Percentiles rank a stretch among this genome's conserved stretches.
Evolutionary conservation across 768 basidiomycete genomes (phyloP).

Genomic region (Amanita exitialis): DNA sequence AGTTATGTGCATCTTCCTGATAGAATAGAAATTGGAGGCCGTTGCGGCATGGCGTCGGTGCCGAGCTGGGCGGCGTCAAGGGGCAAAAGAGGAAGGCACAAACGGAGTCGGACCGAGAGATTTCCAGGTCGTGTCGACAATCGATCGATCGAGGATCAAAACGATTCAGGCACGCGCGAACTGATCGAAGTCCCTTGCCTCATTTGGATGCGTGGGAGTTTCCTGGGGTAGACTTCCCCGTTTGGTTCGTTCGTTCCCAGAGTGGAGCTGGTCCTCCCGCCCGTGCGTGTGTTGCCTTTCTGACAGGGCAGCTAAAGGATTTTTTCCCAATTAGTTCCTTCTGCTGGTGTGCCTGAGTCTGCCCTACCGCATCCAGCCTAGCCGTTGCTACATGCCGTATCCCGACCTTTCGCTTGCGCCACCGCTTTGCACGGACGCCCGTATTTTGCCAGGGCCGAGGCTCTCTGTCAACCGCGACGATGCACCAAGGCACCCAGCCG

Average conservation of each 20-base stretch:
- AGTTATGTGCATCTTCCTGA: no score
- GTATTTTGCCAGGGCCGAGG: neutral
- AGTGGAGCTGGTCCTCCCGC: conserved; percentile 3
- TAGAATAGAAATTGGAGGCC: neutral
- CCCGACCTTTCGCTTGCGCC: neutral
- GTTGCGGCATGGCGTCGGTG: neutral
- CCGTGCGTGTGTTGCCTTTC: neutral
- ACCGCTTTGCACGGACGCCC: neutral
- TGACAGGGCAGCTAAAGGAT: no score
- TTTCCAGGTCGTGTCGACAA: neutral
- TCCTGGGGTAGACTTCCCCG: conserved; percentile 5
- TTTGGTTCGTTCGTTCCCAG: neutral
- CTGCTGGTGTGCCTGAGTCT: no score
- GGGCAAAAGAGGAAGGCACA: neutral
- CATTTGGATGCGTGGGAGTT: neutral
- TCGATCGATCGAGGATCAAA: conserved; percentile 9
- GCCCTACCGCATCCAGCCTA: neutral
- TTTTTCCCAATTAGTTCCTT: no score
- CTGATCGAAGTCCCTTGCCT: conserved; percentile 6
- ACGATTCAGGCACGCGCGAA: conserved; percentile 3
- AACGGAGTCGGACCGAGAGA: neutral
- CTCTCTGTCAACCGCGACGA: neutral
- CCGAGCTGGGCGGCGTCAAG: neutral
- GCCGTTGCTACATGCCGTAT: neutral
- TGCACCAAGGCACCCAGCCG: neutral